phyloP scores from a whole-genome alignment of 2,329 filamentous ascomycete species.

The Hypoxylon sp. region DNA sequence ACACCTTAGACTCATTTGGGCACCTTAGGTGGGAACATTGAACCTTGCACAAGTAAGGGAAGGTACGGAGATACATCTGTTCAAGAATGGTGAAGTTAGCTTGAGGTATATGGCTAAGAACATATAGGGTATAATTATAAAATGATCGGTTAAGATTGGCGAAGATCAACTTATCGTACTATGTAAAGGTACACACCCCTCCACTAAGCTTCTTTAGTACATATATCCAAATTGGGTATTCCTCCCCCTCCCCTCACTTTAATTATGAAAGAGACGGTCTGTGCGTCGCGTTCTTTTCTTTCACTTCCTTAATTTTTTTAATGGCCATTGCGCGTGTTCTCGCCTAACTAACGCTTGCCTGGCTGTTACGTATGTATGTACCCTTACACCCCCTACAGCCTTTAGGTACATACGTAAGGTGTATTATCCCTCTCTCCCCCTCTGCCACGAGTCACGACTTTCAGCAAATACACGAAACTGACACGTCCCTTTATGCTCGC shows the following conservation, averaged over 20 bases:
- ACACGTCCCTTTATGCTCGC: slow-evolving; percentile 51
- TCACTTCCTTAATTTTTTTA: slow-evolving; percentile 1
- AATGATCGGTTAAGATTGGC: neutral
- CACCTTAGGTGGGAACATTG: too few relatives aligned
- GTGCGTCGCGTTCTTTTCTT: slow-evolving; percentile 30
- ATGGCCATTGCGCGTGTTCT: slow-evolving; percentile 29
- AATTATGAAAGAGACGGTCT: slow-evolving; percentile 32
- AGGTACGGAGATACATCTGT: neutral
- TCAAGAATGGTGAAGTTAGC: neutral
- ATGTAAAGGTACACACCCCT: neutral
- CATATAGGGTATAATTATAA: too few relatives aligned
- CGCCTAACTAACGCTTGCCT: slow-evolving; percentile 13
- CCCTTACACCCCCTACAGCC: too few relatives aligned
- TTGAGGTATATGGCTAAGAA: too few relatives aligned
- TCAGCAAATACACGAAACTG: slow-evolving; percentile 55
- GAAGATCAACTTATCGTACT: slow-evolving; percentile 8
- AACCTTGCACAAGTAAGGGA: too few relatives aligned
- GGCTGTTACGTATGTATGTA: too few relatives aligned
- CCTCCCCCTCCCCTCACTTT: slow-evolving; percentile 43
- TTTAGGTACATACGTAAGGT: neutral
- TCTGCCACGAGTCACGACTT: slow-evolving; percentile 43
- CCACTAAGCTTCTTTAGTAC: slow-evolving; percentile 7
- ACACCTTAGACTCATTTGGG: too few relatives aligned
- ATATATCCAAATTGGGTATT: slow-evolving; percentile 18
- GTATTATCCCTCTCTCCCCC: slow-evolving; percentile 13